phyloP scores from a whole-genome alignment of 225 moss, liverwort and hornwort genomes.

The Physcomitrellopsis africana region DNA sequence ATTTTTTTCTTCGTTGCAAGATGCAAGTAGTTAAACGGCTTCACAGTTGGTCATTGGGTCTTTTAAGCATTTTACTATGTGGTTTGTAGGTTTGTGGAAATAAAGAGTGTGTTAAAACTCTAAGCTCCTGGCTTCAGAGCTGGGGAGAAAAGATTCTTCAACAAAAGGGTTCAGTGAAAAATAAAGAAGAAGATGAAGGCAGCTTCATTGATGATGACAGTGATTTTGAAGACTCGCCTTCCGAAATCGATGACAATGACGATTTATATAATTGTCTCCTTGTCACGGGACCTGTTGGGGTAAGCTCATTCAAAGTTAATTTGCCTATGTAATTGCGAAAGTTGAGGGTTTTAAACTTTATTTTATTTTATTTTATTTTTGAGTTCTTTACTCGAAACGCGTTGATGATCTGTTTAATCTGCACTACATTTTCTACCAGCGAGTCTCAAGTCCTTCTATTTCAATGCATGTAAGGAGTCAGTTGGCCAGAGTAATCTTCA shows the following conservation, averaged over 20 bases:
- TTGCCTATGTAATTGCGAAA: not conserved
- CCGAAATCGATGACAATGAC: constrained; percentile 45
- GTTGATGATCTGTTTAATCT: constrained; percentile 12
- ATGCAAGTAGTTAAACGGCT: constrained; percentile 14
- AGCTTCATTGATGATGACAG: constrained; percentile 59
- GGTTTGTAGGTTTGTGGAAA: constrained; percentile 66
- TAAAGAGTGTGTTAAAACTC: constrained; percentile 48
- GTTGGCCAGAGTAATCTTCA: constrained; percentile 20
- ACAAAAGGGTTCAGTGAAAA: constrained; percentile 43
- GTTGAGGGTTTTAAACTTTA: not conserved
- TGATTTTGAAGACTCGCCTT: constrained; percentile 59
- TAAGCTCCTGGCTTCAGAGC: constrained; percentile 73
- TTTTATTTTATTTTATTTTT: not conserved
- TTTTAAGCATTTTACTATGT: constrained; percentile 7
- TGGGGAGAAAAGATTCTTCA: constrained; percentile 76
- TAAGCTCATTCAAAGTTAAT: constrained; percentile 36
- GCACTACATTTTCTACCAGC: not conserved
- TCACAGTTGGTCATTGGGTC: constrained; percentile 9
- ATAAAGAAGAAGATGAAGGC: constrained; percentile 15
- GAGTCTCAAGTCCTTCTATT: not conserved
- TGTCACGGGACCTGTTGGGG: constrained; percentile 82
- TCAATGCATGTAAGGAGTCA: not conserved
- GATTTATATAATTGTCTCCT: constrained; percentile 70
- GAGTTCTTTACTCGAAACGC: too few relatives aligned
- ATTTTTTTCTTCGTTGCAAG: not conserved